These are phyloP conservation scores for Dictyostelium firmibasis DNA, from an alignment of 78 protist species.

Conservation along the genomic window DNA sequence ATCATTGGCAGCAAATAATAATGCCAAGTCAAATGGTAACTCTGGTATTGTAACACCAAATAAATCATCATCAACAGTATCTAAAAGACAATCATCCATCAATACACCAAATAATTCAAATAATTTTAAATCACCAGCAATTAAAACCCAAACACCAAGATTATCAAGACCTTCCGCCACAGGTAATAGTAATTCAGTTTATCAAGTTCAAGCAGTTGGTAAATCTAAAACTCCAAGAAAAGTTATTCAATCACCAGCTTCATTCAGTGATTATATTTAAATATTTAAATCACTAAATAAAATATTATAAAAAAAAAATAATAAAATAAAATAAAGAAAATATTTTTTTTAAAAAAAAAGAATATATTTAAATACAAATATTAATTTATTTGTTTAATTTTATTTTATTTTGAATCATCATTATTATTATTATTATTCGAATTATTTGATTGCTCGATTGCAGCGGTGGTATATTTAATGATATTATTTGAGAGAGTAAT, in stretches of 20 bases:
- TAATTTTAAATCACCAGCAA: neutral
- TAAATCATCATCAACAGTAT: slow-evolving; percentile 10
- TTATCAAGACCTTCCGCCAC: neutral
- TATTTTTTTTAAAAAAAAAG: too few species aligned
- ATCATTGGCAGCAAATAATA: neutral
- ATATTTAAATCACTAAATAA: neutral
- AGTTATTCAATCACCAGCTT: slow-evolving; percentile 34
- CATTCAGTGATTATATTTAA: slow-evolving; percentile 46
- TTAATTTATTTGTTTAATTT: neutral
- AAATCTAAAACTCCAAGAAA: slow-evolving; percentile 68
- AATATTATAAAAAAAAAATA: neutral
- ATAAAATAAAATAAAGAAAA: neutral
- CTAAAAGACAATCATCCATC: neutral
- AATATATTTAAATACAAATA: neutral
- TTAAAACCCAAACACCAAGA: neutral
- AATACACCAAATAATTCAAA: neutral
- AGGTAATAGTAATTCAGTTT: neutral
- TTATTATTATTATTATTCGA: neutral
- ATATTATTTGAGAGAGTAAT: slow-evolving; percentile 57
- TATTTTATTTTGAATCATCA: neutral
- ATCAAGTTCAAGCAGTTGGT: slow-evolving; percentile 2
- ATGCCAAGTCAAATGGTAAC: neutral
- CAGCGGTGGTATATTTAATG: slow-evolving; percentile 73
- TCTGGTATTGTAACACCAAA: slow-evolving; percentile 3
- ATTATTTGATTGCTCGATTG: slow-evolving; percentile 10